A percentile compares a stretch with the other conserved stretches of the same genome.
Evolutionary conservation across 345 rosid species (phyloP).

Genomic region (Cochlearia excelsa): DNA sequence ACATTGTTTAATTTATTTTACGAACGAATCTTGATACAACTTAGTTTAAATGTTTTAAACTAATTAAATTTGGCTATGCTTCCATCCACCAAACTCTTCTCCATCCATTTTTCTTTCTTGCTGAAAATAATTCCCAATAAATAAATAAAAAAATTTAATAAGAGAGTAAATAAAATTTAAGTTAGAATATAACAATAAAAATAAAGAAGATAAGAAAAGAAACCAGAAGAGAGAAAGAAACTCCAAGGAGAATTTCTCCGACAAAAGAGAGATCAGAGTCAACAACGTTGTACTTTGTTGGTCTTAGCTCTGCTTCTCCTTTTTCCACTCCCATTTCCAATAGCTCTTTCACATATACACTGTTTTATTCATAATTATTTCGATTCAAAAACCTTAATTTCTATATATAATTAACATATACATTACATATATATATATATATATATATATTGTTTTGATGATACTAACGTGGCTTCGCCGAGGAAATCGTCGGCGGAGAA

Average conservation of each 20-base stretch:
- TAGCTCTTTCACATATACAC: slow-evolving; percentile 72
- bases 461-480: slow-evolving; percentile 68
- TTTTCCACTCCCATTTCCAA: slow-evolving; percentile 72
- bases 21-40: slow-evolving; percentile 4
- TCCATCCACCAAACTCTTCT: slow-evolving; percentile 78
- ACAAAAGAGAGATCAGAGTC: slow-evolving; percentile 41
- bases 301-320: slow-evolving; percentile 57
- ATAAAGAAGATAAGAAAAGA: not conserved
- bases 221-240: slow-evolving; percentile 43
- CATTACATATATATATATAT: too few relatives aligned
- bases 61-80: slow-evolving; percentile 42
- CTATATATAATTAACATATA: too few relatives aligned
- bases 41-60: not conserved
- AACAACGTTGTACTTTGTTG: slow-evolving; percentile 58
- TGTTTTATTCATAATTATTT: slow-evolving; percentile 22
- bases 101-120: slow-evolving; percentile 29
- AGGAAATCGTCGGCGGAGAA: slow-evolving; percentile 67
- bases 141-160: not conserved
- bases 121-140: slow-evolving; percentile 30
- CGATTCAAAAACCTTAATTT: too few relatives aligned
- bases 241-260: slow-evolving; percentile 74
- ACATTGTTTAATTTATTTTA: too few relatives aligned
- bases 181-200: not conserved
- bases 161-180: not conserved
- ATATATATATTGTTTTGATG: not conserved